A percentile compares a stretch with the other conserved stretches of the same genome.
phyloP scores from a whole-genome alignment of 768 basidiomycete genomes.

The Rhizopogon sp. region DNA sequence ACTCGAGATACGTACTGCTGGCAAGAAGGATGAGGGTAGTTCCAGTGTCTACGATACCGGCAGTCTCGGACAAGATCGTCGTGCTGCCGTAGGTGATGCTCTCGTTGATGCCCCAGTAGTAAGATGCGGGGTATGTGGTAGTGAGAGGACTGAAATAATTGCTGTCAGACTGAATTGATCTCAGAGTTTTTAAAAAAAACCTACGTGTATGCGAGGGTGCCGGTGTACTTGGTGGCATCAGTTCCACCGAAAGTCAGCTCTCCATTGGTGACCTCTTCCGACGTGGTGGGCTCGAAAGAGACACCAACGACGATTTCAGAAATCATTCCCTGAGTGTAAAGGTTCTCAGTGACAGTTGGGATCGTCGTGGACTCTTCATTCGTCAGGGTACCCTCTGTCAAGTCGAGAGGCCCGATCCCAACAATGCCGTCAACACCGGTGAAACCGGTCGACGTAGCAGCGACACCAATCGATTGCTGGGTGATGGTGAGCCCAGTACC shows the following conservation, averaged over 20 bases:
- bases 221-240: conserved; percentile 14
- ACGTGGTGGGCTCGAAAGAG: too few relatives aligned
- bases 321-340: too few relatives aligned
- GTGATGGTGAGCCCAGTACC: conserved; percentile 43
- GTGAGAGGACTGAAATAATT: conserved; percentile 39
- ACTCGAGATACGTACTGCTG: conserved; percentile 22
- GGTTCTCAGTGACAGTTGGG: too few relatives aligned
- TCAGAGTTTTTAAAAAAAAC: conserved; percentile 4
- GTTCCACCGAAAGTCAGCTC: conserved; percentile 48
- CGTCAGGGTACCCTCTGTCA: too few relatives aligned
- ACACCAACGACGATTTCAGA: too few relatives aligned
- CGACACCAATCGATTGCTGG: conserved; percentile 62
- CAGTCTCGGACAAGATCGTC: conserved; percentile 38
- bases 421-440: too few relatives aligned
- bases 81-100: conserved; percentile 47
- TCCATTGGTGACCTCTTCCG: conserved; percentile 32
- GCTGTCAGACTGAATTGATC: background rate
- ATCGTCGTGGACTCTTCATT: too few relatives aligned
- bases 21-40: conserved; percentile 49
- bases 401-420: too few relatives aligned
- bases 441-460: conserved; percentile 14
- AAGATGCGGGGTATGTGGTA: conserved; percentile 35
- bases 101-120: conserved; percentile 61
- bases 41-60: conserved; percentile 16
- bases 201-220: conserved; percentile 23